Base-by-base conservation (phyloP, 2,329 filamentous ascomycete species). In the Talaromyces sp. region DNA sequence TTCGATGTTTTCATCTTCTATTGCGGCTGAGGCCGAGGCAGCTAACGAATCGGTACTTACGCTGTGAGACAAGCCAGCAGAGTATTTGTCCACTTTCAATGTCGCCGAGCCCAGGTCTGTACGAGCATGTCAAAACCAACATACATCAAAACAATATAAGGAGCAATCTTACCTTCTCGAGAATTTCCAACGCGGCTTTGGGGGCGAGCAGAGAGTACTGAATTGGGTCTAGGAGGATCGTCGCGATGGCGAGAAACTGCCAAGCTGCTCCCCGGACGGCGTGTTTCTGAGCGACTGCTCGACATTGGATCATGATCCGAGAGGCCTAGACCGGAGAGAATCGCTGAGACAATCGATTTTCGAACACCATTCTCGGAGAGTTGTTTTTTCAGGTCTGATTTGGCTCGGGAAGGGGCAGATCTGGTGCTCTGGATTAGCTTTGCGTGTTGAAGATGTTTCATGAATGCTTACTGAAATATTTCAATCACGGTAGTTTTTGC, bases 301-400 rank as follows among this genome's bases (percentile, higher is more conserved):
- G 64, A 65, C 17, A 64, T 61, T 31, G 64, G 57, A 56, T 68
- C 52, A 79, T 75, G 63, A 41, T 64, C 63, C 1, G 58, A 49
- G 27, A 88, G 84, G 7, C 83, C 84, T 58, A 96, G 83, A 64
- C 89, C 88, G 59, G 89, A 85, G 52, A 93, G 83, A 63, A 98
- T 95, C 64, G 89, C 88, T 59, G 87, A 84, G 64, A 90, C 89
- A 69, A 96, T 97, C 14, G 91, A 89, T 63, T 91, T 91, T 50
- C 93, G 86, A 55, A 98, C 91, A 69, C 91, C 91, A 74, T 90
- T 89, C 69, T 86, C 87, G 71, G 89, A 88, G 62, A 98, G 81
- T 75, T 96, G 91, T 71, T 86, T 89, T 78, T 95, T 95, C 35
- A 98, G 79, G 70, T 97, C 93, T 1, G 89, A 89, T 73, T 96